Base-by-base conservation (phyloP, 1,284 basidiomycete genomes). In the Cutaneotrichosporon sp. region DNA sequence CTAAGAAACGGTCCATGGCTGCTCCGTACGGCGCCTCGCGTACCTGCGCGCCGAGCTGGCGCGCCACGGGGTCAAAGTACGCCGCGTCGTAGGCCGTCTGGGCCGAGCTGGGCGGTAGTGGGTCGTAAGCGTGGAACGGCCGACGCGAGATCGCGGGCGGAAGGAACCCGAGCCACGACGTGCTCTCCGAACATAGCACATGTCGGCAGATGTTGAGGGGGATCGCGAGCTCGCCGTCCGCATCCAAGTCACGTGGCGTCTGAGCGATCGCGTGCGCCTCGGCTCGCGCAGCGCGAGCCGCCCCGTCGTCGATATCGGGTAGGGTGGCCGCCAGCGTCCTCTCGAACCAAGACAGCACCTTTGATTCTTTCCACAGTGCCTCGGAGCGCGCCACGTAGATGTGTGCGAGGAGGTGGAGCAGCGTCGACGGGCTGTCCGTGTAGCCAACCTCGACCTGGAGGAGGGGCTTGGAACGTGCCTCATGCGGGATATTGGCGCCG, bases 361-460 rank as follows among this genome's bases (percentile, higher is more conserved):
- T 73, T 0, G 88, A 80, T 11, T 88, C 86, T 81, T 94, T 96
- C 92, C 92, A 97, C 8, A 95, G 77, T 0, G 87, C 79, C 16
- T 81, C 83, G 0, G 90, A 89, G 8, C 91, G 88, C 55, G 89
- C 86, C 1, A 85, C 90, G 76, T 97, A 97, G 38, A 96, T 85
- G 73, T 92, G 90, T 0, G 90, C 89, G 11, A 96, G 84, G 13
- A 95, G 85, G 67, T 84, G 82, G 4, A 83, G 66, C 22, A 76
- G 69, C 22, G 76, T 81, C 1, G 69, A 78, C 1, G 85, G 81
- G 38, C 84, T 80, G 10, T 84, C 74, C 88, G 81, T 83, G 49
- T 84, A 84, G 59, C 89, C 89, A 0, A 87, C 87, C 65, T 88
- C 83, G 38, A 92, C 86, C 66, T 85, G 84, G 73, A 91, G 88